phyloP scores from a whole-genome alignment of 1,284 basidiomycete species.

The Entoloma clypeatum region DNA sequence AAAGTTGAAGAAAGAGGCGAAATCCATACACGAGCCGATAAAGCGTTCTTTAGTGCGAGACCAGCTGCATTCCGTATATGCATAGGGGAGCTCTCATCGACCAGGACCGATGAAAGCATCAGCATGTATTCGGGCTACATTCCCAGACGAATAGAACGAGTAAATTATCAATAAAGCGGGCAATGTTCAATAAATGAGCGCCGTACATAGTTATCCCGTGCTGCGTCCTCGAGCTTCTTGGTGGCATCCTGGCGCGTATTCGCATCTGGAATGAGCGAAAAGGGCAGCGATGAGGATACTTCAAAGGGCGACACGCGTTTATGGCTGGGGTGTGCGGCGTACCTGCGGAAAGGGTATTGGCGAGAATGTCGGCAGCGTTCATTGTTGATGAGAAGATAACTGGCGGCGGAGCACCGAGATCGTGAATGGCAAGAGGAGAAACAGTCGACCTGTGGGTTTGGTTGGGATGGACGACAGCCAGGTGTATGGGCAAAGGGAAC shows the following conservation, averaged over 20 bases:
- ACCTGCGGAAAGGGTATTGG: slow-evolving; percentile 89
- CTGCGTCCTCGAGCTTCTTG: slow-evolving; percentile 80
- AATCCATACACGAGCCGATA: slow-evolving; percentile 80
- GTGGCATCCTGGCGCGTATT: slow-evolving; percentile 86
- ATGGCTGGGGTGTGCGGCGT: slow-evolving; percentile 38
- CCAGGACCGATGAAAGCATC: slow-evolving; percentile 81
- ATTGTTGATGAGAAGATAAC: slow-evolving; percentile 44
- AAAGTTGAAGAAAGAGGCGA: slow-evolving; percentile 15
- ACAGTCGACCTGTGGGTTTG: slow-evolving; percentile 13
- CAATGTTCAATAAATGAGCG: slow-evolving; percentile 26
- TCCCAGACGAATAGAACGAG: slow-evolving; percentile 22
- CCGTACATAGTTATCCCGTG: slow-evolving; percentile 80
- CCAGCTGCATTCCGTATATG: slow-evolving; percentile 93
- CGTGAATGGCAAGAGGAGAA: slow-evolving; percentile 18
- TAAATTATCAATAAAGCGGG: slow-evolving; percentile 17
- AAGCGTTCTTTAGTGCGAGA: slow-evolving; percentile 94
- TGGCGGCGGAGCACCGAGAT: slow-evolving; percentile 13
- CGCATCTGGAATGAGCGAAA: slow-evolving; percentile 51
- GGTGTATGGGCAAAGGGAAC: slow-evolving; percentile 15
- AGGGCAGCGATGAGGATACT: slow-evolving; percentile 20
- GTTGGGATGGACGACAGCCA: slow-evolving; percentile 20
- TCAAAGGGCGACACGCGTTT: slow-evolving; percentile 28
- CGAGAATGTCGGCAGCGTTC: slow-evolving; percentile 87
- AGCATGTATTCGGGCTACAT: slow-evolving; percentile 82
- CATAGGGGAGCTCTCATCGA: slow-evolving; percentile 66